These are phyloP conservation scores for Cyathus striatus DNA, from an alignment of 768 basidiomycete species.

Conservation along the genomic window DNA sequence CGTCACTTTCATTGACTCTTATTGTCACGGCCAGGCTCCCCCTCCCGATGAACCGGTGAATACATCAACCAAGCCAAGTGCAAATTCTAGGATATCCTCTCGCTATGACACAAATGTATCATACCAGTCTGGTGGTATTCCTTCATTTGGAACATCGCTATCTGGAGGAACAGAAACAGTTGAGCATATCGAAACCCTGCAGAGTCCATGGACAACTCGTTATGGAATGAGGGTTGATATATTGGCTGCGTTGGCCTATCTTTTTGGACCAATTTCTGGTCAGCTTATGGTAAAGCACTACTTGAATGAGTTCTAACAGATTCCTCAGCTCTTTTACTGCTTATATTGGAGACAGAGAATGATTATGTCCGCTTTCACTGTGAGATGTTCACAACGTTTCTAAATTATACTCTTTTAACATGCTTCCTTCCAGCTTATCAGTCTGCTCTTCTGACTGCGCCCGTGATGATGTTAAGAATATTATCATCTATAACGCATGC, in stretches of 20 bases:
- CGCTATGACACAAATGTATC: slow-evolving; percentile 30
- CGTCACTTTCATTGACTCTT: background rate
- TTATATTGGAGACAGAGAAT: slow-evolving; percentile 73
- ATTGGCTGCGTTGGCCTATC: slow-evolving; percentile 58
- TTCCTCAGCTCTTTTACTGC: slow-evolving; percentile 48
- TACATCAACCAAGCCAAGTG: slow-evolving; percentile 41
- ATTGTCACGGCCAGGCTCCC: slow-evolving; percentile 32
- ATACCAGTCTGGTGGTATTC: slow-evolving; percentile 68
- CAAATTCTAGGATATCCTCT: slow-evolving; percentile 28
- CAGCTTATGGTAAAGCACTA: slow-evolving; percentile 11
- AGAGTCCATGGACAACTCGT: slow-evolving; percentile 68
- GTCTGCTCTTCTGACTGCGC: slow-evolving; percentile 66
- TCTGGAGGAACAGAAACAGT: slow-evolving; percentile 26
- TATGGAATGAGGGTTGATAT: slow-evolving; percentile 64
- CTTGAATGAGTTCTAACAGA: background rate
- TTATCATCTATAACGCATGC: slow-evolving; percentile 48
- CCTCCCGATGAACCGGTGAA: slow-evolving; percentile 51
- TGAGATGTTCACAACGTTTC: slow-evolving; percentile 22
- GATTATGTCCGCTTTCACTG: slow-evolving; percentile 79
- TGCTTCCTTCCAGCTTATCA: slow-evolving; percentile 55
- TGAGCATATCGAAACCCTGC: slow-evolving; percentile 35
- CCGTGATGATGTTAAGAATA: slow-evolving; percentile 52
- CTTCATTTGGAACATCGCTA: slow-evolving; percentile 46
- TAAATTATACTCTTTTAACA: slow-evolving; percentile 1
- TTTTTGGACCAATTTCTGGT: slow-evolving; percentile 74